Conservation (phyloP, 108 stramenopile species). For the Nitzschia putrida region DNA sequence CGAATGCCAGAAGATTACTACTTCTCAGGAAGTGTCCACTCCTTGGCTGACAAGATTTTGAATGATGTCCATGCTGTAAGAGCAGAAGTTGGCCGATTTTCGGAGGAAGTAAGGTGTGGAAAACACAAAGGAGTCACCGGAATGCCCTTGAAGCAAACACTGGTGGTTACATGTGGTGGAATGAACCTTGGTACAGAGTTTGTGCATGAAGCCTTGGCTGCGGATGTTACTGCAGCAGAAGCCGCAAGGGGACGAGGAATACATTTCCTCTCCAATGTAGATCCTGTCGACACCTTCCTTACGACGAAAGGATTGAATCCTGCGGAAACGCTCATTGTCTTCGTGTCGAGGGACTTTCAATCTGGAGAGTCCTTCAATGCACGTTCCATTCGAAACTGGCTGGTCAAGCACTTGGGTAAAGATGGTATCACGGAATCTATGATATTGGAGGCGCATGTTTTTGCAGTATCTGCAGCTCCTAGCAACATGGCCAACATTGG, state of each 20-base stretch:
- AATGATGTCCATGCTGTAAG: constrained; percentile 73
- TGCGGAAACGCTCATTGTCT: constrained; percentile 78
- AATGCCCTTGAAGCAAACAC: constrained; percentile 76
- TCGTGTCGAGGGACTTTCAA: constrained; percentile 91
- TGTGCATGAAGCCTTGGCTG: constrained; percentile 89
- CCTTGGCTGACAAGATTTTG: constrained; percentile 72
- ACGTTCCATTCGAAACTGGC: constrained; percentile 85
- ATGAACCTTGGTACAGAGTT: constrained; percentile 92
- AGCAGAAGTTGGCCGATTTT: constrained; percentile 69
- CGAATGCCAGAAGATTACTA: constrained; percentile 70
- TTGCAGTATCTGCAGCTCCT: constrained; percentile 70
- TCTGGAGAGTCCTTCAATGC: constrained; percentile 73
- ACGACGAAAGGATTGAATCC: constrained; percentile 73
- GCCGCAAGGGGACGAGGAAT: constrained; percentile 70
- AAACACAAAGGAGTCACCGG: constrained; percentile 80
- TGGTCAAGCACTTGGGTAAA: constrained; percentile 48
- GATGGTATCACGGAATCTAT: constrained; percentile 46
- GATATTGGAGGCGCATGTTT: constrained; percentile 76
- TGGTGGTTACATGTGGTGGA: constrained; percentile 93
- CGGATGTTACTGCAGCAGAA: constrained; percentile 52
- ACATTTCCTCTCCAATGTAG: constrained; percentile 94
- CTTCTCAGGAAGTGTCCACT: constrained; percentile 29
- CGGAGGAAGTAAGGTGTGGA: constrained; percentile 75
- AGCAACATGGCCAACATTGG: constrained; percentile 40
- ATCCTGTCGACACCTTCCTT: constrained; percentile 94